A percentile compares a stretch with the other conserved stretches of the same genome.
phyloP scores from a whole-genome alignment of 495 filamentous ascomycete species.

The Aspergillus funiculosus region DNA sequence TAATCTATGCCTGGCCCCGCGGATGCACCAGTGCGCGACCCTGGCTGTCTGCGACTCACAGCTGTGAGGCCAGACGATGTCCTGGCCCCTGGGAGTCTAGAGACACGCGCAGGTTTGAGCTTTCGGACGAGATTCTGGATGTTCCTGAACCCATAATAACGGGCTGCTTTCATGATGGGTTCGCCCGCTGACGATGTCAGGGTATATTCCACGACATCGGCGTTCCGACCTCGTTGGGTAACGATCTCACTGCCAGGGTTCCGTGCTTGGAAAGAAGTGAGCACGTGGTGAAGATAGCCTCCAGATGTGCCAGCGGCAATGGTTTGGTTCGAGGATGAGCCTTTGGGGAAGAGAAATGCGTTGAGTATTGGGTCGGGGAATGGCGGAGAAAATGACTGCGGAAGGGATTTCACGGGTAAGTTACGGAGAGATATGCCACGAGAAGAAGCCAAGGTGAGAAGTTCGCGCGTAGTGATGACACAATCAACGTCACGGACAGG shows the following conservation, averaged over 20 bases:
- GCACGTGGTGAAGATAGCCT: conserved; percentile 79
- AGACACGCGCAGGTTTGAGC: conserved; percentile 70
- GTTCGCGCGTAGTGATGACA: conserved; percentile 91
- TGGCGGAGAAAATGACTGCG: conserved; percentile 25
- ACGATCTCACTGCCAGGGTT: conserved; percentile 63
- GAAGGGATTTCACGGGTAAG: conserved; percentile 54
- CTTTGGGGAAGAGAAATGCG: conserved; percentile 57
- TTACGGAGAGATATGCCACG: conserved; percentile 66
- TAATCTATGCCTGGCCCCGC: conserved; percentile 54
- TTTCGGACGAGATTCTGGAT: conserved; percentile 94
- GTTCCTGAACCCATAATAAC: conserved; percentile 95
- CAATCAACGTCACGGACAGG: conserved; percentile 88
- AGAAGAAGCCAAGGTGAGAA: conserved; percentile 78
- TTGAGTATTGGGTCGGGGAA: conserved; percentile 70
- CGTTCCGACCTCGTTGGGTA: conserved; percentile 73
- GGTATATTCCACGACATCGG: conserved; percentile 80
- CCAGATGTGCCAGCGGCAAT: conserved; percentile 68
- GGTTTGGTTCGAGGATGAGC: conserved; percentile 23
- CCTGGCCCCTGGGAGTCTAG: conserved; percentile 70
- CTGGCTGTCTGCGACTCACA: conserved; percentile 40
- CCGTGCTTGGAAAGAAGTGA: conserved; percentile 61
- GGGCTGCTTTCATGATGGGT: conserved; percentile 68
- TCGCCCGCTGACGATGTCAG: conserved; percentile 50
- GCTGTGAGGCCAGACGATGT: conserved; percentile 24
- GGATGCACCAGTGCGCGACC: conserved; percentile 29